Conservation (phyloP, 164 flowering plant species). For the Vitis rotundifolia region DNA sequence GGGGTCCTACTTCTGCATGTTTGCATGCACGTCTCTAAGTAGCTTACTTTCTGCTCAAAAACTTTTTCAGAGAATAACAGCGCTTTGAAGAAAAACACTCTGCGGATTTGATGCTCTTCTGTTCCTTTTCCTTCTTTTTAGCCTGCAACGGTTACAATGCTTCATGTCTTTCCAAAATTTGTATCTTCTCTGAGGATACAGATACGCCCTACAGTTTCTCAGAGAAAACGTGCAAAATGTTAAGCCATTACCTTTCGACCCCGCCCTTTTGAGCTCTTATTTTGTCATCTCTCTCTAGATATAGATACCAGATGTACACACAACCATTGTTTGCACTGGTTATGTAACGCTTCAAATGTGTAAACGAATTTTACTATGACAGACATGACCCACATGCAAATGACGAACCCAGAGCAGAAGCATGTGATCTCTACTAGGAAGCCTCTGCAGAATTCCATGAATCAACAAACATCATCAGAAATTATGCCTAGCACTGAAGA, state of each 20-base stretch:
- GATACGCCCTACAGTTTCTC: background rate
- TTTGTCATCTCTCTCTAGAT: background rate
- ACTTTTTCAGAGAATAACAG: background rate
- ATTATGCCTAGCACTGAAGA: constrained; percentile 9
- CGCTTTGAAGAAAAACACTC: constrained; percentile 18
- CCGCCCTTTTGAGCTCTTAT: background rate
- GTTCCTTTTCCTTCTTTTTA: background rate
- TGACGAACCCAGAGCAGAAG: constrained; percentile 37
- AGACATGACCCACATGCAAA: constrained; percentile 38
- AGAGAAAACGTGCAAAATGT: background rate
- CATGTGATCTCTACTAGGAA: constrained; percentile 30
- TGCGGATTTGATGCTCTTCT: constrained; percentile 11
- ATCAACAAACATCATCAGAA: constrained; percentile 22
- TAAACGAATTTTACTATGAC: background rate
- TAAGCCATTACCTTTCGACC: background rate
- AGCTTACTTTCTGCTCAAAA: background rate
- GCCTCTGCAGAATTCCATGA: constrained; percentile 34
- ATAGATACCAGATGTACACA: too few species aligned
- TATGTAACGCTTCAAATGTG: constrained; percentile 3
- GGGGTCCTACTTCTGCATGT: background rate
- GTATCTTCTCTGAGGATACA: too few species aligned
- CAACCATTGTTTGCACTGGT: background rate
- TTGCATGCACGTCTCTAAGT: background rate
- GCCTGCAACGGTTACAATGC: background rate
- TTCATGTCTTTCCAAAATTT: background rate